phyloP scores from a whole-genome alignment of 305 asterid genomes.

The Striga hermonthica region DNA sequence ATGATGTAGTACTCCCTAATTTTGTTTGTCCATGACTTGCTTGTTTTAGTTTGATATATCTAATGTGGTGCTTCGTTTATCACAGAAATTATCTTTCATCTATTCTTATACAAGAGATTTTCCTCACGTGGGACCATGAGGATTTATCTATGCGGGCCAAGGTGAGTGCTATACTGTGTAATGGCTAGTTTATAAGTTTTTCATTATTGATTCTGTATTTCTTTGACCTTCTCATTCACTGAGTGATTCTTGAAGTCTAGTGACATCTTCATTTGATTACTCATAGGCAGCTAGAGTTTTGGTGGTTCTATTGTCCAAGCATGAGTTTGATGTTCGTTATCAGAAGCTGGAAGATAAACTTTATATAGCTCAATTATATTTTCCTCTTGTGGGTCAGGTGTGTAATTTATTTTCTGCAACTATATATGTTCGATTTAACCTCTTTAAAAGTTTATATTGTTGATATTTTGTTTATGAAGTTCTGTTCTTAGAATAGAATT shows the following conservation, averaged over 20 bases:
- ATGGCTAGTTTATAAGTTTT: constrained; percentile 22
- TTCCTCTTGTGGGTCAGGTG: constrained; percentile 98
- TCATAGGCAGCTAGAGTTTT: constrained; percentile 87
- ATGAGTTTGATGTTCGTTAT: constrained; percentile 92
- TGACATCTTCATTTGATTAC: constrained; percentile 32
- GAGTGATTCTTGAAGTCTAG: constrained; percentile 20
- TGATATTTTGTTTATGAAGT: constrained; percentile 6
- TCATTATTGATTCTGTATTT: constrained; percentile 22
- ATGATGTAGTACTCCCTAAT: constrained; percentile 12
- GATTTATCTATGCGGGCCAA: constrained; percentile 91
- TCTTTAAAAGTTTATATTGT: constrained; percentile 11
- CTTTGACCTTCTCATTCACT: constrained; percentile 18
- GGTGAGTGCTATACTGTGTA: constrained; percentile 47
- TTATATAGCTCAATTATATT: constrained; percentile 92
- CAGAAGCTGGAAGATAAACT: constrained; percentile 97
- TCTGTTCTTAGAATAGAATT: constrained; percentile 20
- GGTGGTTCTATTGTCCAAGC: constrained; percentile 95
- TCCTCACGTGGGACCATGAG: constrained; percentile 99
- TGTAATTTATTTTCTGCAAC: constrained; percentile 22
- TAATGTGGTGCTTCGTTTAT: constrained; percentile 33
- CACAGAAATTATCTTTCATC: constrained; percentile 93
- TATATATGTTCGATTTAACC: constrained; percentile 23
- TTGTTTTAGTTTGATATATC: constrained; percentile 24
- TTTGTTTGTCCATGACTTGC: constrained; percentile 21
- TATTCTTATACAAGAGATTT: constrained; percentile 93